These are phyloP conservation scores for Alloascoidea africana DNA, from an alignment of 805 yeast species.

Conservation along the genomic window DNA sequence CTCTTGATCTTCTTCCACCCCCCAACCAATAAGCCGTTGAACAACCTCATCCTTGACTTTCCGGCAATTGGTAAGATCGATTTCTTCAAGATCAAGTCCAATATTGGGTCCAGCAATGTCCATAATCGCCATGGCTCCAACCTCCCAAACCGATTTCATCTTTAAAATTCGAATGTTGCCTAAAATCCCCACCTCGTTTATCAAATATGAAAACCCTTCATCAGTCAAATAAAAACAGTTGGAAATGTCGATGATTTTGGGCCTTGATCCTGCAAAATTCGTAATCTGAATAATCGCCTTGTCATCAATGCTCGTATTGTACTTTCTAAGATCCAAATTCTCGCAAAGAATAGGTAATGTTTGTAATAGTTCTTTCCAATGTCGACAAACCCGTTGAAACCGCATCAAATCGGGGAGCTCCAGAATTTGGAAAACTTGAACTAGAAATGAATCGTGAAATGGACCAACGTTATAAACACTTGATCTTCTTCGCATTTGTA, in stretches of 20 bases:
- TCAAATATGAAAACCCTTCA: constrained; percentile 55
- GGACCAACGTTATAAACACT: constrained; percentile 42
- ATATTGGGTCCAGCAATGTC: constrained; percentile 54
- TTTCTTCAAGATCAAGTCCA: constrained; percentile 39
- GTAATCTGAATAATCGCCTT: constrained; percentile 39
- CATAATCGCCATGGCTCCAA: constrained; percentile 71
- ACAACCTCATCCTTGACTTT: constrained; percentile 60
- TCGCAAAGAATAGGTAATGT: constrained; percentile 38
- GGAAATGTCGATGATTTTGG: constrained; percentile 42
- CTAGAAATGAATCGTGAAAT: constrained; percentile 43
- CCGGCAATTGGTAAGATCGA: constrained; percentile 60
- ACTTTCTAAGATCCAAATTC: constrained; percentile 40
- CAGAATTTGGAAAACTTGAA: constrained; percentile 36
- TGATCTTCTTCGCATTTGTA: constrained; percentile 39
- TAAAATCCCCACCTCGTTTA: constrained; percentile 53
- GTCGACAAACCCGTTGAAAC: constrained; percentile 37
- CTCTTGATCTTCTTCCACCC: constrained; percentile 6
- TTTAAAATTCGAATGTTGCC: constrained; percentile 39
- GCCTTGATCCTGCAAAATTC: constrained; percentile 58
- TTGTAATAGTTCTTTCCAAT: constrained; percentile 54
- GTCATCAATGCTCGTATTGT: constrained; percentile 49
- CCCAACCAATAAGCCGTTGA: constrained; percentile 52
- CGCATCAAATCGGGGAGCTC: constrained; percentile 47
- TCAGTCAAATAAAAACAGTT: constrained; percentile 70
- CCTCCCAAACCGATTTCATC: constrained; percentile 65